Evolutionary conservation across 2,329 filamentous ascomycete genomes (phyloP).

Genomic region (Diplodia corticola): DNA sequence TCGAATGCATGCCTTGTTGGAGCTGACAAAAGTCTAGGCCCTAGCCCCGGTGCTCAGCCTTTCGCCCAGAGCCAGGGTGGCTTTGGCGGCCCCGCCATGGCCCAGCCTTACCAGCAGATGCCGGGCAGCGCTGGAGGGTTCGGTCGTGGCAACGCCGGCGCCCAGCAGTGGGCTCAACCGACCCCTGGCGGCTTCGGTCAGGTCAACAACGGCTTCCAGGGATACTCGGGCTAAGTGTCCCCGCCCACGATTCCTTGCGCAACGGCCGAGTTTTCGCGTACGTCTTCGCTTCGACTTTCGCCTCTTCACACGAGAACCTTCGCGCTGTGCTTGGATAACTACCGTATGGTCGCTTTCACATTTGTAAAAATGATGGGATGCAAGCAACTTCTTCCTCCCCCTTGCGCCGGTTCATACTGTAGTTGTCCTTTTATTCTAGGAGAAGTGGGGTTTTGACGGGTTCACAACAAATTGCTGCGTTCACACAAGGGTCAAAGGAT

Average conservation of each 20-base stretch:
- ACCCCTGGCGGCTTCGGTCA: constrained; percentile 48
- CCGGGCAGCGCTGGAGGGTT: constrained; percentile 76
- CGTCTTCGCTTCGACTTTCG: constrained; percentile 22
- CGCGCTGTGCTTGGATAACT: constrained; percentile 23
- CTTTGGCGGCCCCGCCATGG: constrained; percentile 65
- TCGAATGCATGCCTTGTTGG: neutral
- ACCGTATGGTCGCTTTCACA: constrained; percentile 22
- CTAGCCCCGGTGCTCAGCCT: constrained; percentile 62
- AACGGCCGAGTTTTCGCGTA: constrained; percentile 21
- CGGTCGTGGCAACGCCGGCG: constrained; percentile 64
- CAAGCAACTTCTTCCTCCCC: constrained; percentile 21
- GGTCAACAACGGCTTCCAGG: constrained; percentile 57
- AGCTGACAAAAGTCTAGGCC: constrained; percentile 48
- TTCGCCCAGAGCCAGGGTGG: constrained; percentile 56
- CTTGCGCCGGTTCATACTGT: constrained; percentile 24
- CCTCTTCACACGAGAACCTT: constrained; percentile 21
- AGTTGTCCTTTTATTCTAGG: constrained; percentile 23
- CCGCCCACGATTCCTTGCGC: constrained; percentile 20
- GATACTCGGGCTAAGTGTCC: constrained; percentile 57
- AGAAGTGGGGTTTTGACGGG: constrained; percentile 21
- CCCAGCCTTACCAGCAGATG: constrained; percentile 49
- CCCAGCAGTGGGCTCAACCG: constrained; percentile 57
- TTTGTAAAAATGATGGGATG: constrained; percentile 24
- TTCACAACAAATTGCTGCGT: constrained; percentile 24
- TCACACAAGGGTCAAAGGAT: constrained; percentile 21